A percentile compares a stretch with the other conserved stretches of the same genome.
These are phyloP conservation scores for Candida orba DNA, from an alignment of 805 yeast genomes.

Conservation along the genomic window DNA sequence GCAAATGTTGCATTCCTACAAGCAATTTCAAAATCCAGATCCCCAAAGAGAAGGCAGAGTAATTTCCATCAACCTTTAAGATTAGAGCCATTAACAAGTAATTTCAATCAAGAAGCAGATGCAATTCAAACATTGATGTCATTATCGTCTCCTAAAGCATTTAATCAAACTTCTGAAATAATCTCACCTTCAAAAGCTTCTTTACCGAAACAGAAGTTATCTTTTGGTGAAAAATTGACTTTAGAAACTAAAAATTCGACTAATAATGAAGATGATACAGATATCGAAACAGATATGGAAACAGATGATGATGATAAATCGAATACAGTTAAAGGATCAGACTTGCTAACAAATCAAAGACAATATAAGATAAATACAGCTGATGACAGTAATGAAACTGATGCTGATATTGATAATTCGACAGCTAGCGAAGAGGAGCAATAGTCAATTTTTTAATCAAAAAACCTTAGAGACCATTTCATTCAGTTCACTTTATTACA, in stretches of 20 bases:
- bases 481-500: no score
- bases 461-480: background rate
- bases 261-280: slow-evolving; percentile 9
- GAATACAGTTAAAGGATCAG: no score
- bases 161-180: slow-evolving; percentile 4
- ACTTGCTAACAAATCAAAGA: no score
- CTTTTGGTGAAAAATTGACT: slow-evolving; percentile 17
- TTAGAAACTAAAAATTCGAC: background rate
- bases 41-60: slow-evolving; percentile 22
- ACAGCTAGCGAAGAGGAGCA: background rate
- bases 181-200: background rate
- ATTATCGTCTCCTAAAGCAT: slow-evolving; percentile 27
- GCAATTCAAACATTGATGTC: slow-evolving; percentile 37
- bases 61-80: slow-evolving; percentile 5
- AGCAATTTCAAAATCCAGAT: slow-evolving; percentile 28
- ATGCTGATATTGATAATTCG: background rate
- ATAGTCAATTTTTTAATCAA: background rate
- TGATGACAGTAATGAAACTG: background rate
- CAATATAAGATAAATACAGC: no score
- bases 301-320: background rate
- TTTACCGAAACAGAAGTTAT: slow-evolving; percentile 17
- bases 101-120: slow-evolving; percentile 28
- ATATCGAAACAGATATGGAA: slow-evolving; percentile 10
- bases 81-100: slow-evolving; percentile 1
- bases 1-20: slow-evolving; percentile 34